These are phyloP conservation scores for Paramecium bursaria DNA, from an alignment of 73 alveolate genomes.

Conservation along the genomic window DNA sequence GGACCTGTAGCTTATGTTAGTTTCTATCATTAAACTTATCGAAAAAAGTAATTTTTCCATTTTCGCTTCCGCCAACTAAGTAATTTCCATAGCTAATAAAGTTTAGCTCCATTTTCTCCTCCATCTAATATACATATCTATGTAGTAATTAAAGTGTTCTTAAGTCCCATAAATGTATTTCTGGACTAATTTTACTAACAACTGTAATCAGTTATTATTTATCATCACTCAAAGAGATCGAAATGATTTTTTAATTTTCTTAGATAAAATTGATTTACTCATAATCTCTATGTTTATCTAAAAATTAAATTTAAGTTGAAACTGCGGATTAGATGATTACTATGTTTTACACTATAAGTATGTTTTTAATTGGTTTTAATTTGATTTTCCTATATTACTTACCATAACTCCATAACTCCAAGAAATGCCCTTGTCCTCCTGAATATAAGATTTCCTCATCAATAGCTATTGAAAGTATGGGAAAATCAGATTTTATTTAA, in stretches of 20 bases:
- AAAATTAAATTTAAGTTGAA: too few species aligned
- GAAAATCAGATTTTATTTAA: too few species aligned
- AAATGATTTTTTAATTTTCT: conserved; percentile 35
- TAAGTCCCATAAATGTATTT: conserved; percentile 22
- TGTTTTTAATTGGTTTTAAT: too few species aligned
- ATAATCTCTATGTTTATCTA: too few species aligned
- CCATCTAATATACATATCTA: not conserved
- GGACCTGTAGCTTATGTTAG: not conserved
- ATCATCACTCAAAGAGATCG: not conserved
- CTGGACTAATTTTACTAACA: not conserved
- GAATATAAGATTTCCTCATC: too few species aligned
- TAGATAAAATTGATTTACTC: too few species aligned
- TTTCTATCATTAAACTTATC: not conserved
- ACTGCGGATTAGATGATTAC: too few species aligned
- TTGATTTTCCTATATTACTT: too few species aligned
- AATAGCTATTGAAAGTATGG: too few species aligned
- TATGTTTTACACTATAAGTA: too few species aligned
- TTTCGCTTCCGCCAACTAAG: conserved; percentile 7
- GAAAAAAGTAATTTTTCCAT: conserved; percentile 24
- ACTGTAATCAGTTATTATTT: not conserved
- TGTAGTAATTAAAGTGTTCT: conserved; percentile 3
- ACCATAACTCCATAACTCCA: too few species aligned
- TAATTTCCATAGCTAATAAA: conserved; percentile 10
- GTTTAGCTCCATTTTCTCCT: not conserved
- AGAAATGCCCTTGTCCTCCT: too few species aligned